Evolutionary conservation across 768 basidiomycete genomes (phyloP).

Genomic region (Termitomyces sp.): DNA sequence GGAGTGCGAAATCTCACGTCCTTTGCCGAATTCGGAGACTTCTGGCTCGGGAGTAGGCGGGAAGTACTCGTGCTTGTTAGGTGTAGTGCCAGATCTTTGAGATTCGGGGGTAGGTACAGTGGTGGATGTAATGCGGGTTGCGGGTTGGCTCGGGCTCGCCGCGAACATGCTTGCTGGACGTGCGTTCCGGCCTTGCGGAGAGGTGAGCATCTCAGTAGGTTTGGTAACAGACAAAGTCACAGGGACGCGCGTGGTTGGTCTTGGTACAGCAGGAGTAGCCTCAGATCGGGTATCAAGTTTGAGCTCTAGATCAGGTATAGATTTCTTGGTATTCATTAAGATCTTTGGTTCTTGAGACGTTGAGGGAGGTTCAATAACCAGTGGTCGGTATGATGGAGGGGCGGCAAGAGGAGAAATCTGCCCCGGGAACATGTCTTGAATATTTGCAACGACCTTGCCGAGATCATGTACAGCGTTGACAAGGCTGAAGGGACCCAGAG

Average conservation of each 20-base stretch:
- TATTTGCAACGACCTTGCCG: slow-evolving; percentile 20
- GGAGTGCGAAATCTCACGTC: slow-evolving; percentile 23
- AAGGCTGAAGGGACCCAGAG: slow-evolving; percentile 19
- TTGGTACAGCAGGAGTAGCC: neutral
- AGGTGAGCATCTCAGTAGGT: neutral
- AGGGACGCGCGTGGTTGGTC: neutral
- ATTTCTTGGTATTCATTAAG: slow-evolving; percentile 7
- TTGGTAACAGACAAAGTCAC: neutral
- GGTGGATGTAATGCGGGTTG: slow-evolving; percentile 34
- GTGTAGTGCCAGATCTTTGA: slow-evolving; percentile 12
- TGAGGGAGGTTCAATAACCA: slow-evolving; percentile 4
- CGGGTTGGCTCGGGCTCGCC: slow-evolving; percentile 34
- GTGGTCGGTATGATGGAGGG: slow-evolving; percentile 13
- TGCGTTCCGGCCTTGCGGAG: slow-evolving; percentile 6
- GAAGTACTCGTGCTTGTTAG: slow-evolving; percentile 31
- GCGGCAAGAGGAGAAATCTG: slow-evolving; percentile 18
- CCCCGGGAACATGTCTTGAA: slow-evolving; percentile 21
- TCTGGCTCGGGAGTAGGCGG: slow-evolving; percentile 33
- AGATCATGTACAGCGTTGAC: slow-evolving; percentile 19
- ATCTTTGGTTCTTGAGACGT: slow-evolving; percentile 5
- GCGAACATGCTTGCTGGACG: slow-evolving; percentile 38
- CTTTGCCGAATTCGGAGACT: slow-evolving; percentile 23
- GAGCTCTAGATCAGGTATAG: slow-evolving; percentile 6
- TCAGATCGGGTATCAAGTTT: neutral
- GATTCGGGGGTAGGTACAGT: slow-evolving; percentile 31